Conservation (phyloP, 805 yeast genomes). For the Wickerhamomyces alni region DNA sequence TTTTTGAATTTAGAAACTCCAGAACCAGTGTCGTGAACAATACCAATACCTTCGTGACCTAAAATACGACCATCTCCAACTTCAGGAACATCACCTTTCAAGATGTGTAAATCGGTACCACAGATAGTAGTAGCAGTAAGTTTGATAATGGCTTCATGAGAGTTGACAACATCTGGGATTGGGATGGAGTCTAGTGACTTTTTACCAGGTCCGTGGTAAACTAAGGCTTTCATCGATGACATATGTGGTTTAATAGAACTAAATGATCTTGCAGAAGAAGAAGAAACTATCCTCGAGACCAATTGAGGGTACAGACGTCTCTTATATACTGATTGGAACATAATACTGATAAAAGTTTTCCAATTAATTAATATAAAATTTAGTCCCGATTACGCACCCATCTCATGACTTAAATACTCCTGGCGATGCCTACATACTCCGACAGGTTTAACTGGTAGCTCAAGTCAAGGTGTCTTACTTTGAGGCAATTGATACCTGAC, state of each 20-base stretch:
- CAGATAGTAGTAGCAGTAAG: slow-evolving; percentile 55
- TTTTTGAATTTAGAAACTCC: slow-evolving; percentile 41
- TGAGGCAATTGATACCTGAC: no score
- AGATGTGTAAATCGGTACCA: slow-evolving; percentile 59
- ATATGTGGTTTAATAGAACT: no score
- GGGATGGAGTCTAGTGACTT: slow-evolving; percentile 32
- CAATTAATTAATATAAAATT: no score
- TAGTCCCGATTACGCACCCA: no score
- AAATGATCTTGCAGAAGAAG: not conserved
- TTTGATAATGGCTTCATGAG: slow-evolving; percentile 53
- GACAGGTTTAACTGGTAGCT: no score
- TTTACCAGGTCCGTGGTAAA: slow-evolving; percentile 38
- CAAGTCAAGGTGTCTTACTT: no score
- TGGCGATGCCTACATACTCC: no score
- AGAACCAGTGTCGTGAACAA: slow-evolving; percentile 43
- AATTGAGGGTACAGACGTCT: no score
- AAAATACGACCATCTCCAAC: slow-evolving; percentile 39
- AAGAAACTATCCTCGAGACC: no score
- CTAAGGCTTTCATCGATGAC: slow-evolving; percentile 40
- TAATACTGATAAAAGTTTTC: no score
- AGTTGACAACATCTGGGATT: slow-evolving; percentile 37
- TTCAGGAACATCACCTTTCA: slow-evolving; percentile 56
- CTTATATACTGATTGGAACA: no score
- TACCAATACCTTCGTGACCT: slow-evolving; percentile 62
- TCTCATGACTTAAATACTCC: no score